Evolutionary conservation across 2,329 filamentous ascomycete species (phyloP).

Genomic region (Chaetothyriales sp.): DNA sequence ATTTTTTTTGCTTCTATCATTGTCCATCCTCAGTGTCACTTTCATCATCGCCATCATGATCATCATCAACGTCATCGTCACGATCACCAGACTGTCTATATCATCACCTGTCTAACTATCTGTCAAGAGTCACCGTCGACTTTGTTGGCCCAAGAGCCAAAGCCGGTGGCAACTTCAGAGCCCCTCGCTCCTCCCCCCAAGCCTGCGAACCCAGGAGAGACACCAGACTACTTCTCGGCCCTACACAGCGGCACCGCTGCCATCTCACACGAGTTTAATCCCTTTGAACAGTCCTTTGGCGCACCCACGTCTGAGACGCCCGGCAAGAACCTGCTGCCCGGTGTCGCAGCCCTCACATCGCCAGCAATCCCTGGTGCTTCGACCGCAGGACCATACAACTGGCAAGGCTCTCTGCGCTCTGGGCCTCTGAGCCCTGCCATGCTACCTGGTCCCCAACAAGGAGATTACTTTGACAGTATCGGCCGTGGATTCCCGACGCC

Average conservation of each 20-base stretch:
- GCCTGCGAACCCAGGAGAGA: slow-evolving; percentile 38
- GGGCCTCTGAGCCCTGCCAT: slow-evolving; percentile 94
- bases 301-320: slow-evolving; percentile 59
- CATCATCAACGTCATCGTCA: not conserved
- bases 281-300: slow-evolving; percentile 89
- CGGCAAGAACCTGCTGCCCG: slow-evolving; percentile 65
- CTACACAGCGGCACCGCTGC: slow-evolving; percentile 32
- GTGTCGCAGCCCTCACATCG: slow-evolving; percentile 80
- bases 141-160: slow-evolving; percentile 25
- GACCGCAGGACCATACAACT: slow-evolving; percentile 55
- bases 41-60: not conserved
- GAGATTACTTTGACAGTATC: slow-evolving; percentile 78
- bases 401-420: slow-evolving; percentile 75
- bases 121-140: slow-evolving; percentile 20
- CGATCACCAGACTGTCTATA: not conserved
- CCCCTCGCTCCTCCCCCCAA: slow-evolving; percentile 58
- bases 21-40: not conserved
- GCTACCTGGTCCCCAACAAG: slow-evolving; percentile 62
- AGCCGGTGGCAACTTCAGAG: slow-evolving; percentile 42
- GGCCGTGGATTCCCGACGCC: slow-evolving; percentile 82
- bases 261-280: slow-evolving; percentile 65
- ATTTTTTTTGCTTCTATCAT: not conserved
- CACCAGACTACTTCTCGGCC: slow-evolving; percentile 54
- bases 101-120: not conserved
- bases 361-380: slow-evolving; percentile 67